Conservation (phyloP, 2,329 filamentous ascomycete genomes). For the Zopfia rhizophila region DNA sequence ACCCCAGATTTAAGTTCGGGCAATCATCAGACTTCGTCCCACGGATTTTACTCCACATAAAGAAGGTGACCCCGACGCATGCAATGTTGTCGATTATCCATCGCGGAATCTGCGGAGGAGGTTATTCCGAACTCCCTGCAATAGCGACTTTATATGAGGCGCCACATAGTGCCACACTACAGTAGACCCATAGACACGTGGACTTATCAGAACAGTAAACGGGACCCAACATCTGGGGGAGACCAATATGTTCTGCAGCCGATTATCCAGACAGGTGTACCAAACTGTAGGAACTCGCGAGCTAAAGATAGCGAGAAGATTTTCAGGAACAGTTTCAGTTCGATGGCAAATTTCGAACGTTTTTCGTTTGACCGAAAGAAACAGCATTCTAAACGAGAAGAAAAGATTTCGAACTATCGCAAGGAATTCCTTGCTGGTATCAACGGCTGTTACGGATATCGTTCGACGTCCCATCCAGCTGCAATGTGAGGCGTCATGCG, state of each 20-base stretch:
- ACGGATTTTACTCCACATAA: conserved; percentile 3
- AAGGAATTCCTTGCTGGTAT: conserved; percentile 2
- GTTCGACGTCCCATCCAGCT: conserved; percentile 9
- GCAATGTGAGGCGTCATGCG: conserved; percentile 22
- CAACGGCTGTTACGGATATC: conserved; percentile 6
- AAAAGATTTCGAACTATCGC: too few species aligned
- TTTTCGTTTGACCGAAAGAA: conserved; percentile 6
- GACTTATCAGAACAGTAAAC: conserved; percentile 3
- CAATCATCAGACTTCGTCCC: not conserved
- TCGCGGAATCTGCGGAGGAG: not conserved
- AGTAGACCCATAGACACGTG: conserved; percentile 12
- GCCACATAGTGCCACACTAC: conserved; percentile 11
- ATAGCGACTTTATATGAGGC: conserved; percentile 9
- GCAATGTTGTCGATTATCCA: not conserved
- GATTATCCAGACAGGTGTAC: conserved; percentile 1
- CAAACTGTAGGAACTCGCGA: too few species aligned
- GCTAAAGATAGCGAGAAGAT: not conserved
- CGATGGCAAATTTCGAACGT: not conserved
- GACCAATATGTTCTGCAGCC: conserved; percentile 2
- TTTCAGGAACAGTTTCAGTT: conserved; percentile 10
- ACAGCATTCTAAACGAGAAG: too few species aligned
- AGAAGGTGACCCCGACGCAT: not conserved
- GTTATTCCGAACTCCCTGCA: conserved; percentile 4
- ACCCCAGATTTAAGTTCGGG: not conserved
- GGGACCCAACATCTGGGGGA: conserved; percentile 6